Evolutionary conservation across 2,329 filamentous ascomycete species (phyloP), one percentile per base, ranked within the genome.

Genomic region (Neospermospora avenae): DNA sequence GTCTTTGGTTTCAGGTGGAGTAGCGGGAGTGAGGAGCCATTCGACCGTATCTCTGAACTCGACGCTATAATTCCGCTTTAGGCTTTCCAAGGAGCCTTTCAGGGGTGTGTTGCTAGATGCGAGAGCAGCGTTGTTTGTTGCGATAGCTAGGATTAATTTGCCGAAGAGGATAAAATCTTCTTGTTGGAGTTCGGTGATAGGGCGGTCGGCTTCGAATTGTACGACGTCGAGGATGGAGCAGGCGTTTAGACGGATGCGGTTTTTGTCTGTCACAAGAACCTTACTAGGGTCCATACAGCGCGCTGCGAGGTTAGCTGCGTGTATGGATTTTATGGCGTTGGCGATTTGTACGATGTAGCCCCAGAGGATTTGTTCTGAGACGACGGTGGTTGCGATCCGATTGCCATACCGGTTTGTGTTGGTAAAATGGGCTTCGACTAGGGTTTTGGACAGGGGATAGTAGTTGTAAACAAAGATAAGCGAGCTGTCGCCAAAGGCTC

Each of bases 381-480:
- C 72, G 8, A 55, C 13, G 8, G 73, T 70, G 4, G 72, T 64
- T 46, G 74, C 71, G 37, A 74, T 67, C 37, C 74, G 74, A 53
- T 65, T 68, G 42, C 75, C 74, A 62, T 72, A 78, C 49, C 76
- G 71, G 58, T 68, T 68, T 58, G 65, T 68, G 20, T 37, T 66
- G 4, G 68, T 70, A 66, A 92, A 86, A 70, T 97, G 90, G 68
- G 90, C 85, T 70, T 98, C 93, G 35, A 88, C 85, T 24, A 99
- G 81, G 0, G 93, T 96, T 74, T 95, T 96, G 2, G 93, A 91
- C 20, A 95, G 81, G 1, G 95, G 93, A 70, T 95, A 90, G 71
- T 96, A 99, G 73, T 96, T 91, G 63, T 91, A 95, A 24, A 96
- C 92, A 70, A 99, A 89, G 52, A 99, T 89, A 57, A 99, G 82